phyloP scores from a whole-genome alignment of 345 rosid genomes.

The Linum usitatissimum region DNA sequence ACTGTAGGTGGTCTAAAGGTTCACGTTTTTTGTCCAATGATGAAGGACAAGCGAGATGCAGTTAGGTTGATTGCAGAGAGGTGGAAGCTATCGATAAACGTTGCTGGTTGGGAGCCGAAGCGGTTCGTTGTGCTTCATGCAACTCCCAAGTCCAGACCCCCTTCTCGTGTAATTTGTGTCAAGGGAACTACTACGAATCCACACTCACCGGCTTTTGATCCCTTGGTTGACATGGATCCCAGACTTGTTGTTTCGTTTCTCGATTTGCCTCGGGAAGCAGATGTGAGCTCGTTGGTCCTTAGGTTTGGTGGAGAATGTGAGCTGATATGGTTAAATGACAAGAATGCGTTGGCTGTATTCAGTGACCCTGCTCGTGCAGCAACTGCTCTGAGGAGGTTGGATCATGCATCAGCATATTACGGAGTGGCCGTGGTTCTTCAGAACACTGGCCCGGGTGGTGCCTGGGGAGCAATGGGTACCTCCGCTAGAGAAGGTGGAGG shows the following conservation, averaged over 20 bases:
- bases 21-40: constrained; percentile 88
- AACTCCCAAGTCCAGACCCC: constrained; percentile 67
- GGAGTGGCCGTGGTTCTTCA: constrained; percentile 58
- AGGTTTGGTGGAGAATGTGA: constrained; percentile 98
- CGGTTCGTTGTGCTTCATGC: constrained; percentile 69
- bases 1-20: constrained; percentile 46
- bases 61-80: constrained; percentile 82
- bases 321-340: constrained; percentile 86
- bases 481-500: constrained; percentile 27
- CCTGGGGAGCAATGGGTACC: constrained; percentile 44
- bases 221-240: constrained; percentile 87
- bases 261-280: constrained; percentile 84
- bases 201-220: constrained; percentile 60
- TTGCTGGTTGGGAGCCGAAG: constrained; percentile 94
- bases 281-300: constrained; percentile 67
- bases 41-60: constrained; percentile 85
- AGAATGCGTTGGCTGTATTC: constrained; percentile 85
- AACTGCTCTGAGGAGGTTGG: constrained; percentile 95
- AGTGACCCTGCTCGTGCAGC: constrained; percentile 92
- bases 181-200: constrained; percentile 40
- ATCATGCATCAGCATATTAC: constrained; percentile 66
- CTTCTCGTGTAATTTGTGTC: constrained; percentile 60
- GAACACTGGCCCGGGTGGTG: constrained; percentile 33
- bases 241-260: constrained; percentile 79
- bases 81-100: constrained; percentile 73